Base-by-base conservation (phyloP, 345 rosid genomes). In the Syzygium aromaticum region DNA sequence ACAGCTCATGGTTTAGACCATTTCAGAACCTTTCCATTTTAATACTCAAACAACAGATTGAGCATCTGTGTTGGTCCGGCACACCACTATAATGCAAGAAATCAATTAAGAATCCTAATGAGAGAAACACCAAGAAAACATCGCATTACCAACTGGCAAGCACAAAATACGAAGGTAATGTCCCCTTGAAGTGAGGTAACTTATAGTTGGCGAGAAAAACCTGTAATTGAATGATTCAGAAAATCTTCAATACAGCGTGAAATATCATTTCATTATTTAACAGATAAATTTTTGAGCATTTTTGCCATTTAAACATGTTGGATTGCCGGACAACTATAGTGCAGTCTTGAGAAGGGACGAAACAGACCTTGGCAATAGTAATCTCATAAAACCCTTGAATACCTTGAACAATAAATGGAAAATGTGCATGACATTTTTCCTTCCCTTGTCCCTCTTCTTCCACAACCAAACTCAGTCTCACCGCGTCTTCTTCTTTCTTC, bases 151-250 rank as follows among this genome's bases (percentile, higher is more conserved):
- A 21, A 88, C 92, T 49, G 98, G 95, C 85, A 97, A 91, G 91
- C 98, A 97, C 28, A 97, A 85, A 59, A 97, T 67, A 89, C 93
- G 92, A 90, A 97, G 89, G 88, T 93, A 94, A 91, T 92, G 93
- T 43, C 91, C 97, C 89, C 91, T 93, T 85, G 95, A 92, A 86
- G 92, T 89, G 90, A 97, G 88, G 91, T 91, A 92, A 92, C 88
- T 94, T 84, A 97, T 96, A 12, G 96, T 95, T 59, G 99, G 98
- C 86, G 98, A 92, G 90, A 97, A 97, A 92, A 97, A 96, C 99
- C 99, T 97, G 95, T 86, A 84, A 73, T 38, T 73, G 49, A 73
- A 73, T 73, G 11, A 73, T 73, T 49, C 27, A 73, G 80, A 73
- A 73, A 73, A 73, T 73, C 80, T 38, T 73, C 80, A 73, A 10